Conservation (phyloP, 495 filamentous ascomycete genomes). For the Xylaria curta region DNA sequence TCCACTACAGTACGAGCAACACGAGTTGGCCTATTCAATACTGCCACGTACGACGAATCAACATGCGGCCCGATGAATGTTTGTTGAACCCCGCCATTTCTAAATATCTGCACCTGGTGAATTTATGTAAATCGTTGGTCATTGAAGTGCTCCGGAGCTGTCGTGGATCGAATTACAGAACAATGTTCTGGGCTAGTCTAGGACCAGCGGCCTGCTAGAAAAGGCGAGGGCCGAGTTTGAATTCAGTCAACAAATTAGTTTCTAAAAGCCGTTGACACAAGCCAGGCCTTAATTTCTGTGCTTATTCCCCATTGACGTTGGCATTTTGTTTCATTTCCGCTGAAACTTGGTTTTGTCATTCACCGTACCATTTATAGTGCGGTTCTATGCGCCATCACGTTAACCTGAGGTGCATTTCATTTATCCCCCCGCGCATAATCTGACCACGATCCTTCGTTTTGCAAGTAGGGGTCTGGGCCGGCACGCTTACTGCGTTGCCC, state of each 20-base stretch:
- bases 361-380: not conserved
- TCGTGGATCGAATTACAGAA: not conserved
- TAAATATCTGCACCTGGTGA: not conserved
- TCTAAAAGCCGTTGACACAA: not conserved
- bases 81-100: not conserved
- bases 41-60: constrained; percentile 2
- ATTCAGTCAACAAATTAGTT: not conserved
- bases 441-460: constrained; percentile 20
- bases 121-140: not conserved
- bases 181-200: not conserved
- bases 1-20: not conserved
- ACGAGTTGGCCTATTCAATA: not conserved
- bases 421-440: constrained; percentile 21
- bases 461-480: constrained; percentile 9
- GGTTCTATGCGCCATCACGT: not conserved
- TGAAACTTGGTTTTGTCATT: not conserved
- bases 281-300: not conserved
- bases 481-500: constrained; percentile 19
- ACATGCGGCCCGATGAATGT: not conserved
- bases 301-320: not conserved
- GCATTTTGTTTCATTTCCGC: not conserved
- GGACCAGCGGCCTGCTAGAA: not conserved
- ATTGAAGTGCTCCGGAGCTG: not conserved
- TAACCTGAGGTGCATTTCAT: not conserved
- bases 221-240: not conserved